Base-by-base conservation (phyloP, 768 basidiomycete species). In the Mycena latifolia region DNA sequence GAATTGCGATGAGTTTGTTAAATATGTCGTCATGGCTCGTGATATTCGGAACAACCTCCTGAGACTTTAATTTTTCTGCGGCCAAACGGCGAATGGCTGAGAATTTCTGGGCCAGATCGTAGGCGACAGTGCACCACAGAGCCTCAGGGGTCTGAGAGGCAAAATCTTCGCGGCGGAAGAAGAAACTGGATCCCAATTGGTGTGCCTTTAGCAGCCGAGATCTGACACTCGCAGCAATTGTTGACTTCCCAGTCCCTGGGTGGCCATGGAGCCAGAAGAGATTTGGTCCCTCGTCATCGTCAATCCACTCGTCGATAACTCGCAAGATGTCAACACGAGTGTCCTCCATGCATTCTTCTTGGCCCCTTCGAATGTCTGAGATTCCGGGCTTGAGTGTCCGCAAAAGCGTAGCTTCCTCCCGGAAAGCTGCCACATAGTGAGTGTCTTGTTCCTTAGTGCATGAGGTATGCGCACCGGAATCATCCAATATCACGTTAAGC, bases 61-160 rank as follows among this genome's bases (percentile, higher is more conserved):
- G n/a, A 22, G 28, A 25, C 27, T 61, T 22, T 46, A 66, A 20
- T 39, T n/a, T 1, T 8, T 41, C 18, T 17, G 61, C n/a, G 14
- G 53, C 47, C 18, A 35, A 18, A 28, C 8, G 25, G 1, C 60
- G 59, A n/a, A 66, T 50, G n/a, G 15, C 22, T 1, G 65, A 29
- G 20, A 31, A 48, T 31, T 31, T 37, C 3, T 57, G n/a, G 27
- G 61, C 66, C 25, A 67, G 39, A 51, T 67, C 61, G 54, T 56
- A 63, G 14, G 61, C 66, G 2, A 67, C 33, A 22, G 61, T 57
- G 35, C 61, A 61, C 66, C 66, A 67, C 9, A 67, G 47, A 46
- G 43, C 46, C 22, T 46, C 53, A 1, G 66, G 66, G 10, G 47
- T 56, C 29, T 61, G 61, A 25, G 43, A 29, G 8, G 25, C 5